phyloP scores from a whole-genome alignment of 2,329 filamentous ascomycete species.

The Colletotrichum phormii region DNA sequence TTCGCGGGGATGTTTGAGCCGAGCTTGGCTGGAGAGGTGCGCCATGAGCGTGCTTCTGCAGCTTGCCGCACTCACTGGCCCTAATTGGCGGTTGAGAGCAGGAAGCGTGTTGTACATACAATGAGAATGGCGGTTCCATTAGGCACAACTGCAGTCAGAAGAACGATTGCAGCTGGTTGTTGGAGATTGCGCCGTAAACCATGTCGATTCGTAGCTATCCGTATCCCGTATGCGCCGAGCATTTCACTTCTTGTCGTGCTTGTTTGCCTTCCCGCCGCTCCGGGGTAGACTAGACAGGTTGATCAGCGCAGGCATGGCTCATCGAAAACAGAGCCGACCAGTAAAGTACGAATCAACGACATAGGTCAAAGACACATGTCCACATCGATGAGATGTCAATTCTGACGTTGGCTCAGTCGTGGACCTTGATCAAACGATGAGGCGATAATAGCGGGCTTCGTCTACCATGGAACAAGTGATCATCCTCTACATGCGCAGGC shows the following conservation, averaged over 20 bases:
- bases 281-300: constrained; percentile 2
- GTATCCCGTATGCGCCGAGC: background rate
- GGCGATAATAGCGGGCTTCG: background rate
- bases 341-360: constrained; percentile 14
- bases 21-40: background rate
- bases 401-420: background rate
- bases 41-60: constrained; percentile 9
- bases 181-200: background rate
- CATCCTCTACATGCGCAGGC: constrained; percentile 5
- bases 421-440: background rate
- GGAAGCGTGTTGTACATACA: background rate
- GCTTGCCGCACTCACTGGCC: background rate
- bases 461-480: background rate
- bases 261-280: background rate
- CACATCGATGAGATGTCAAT: constrained; percentile 19
- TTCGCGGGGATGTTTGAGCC: background rate
- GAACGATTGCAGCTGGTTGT: background rate
- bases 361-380: background rate
- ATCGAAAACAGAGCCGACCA: constrained; percentile 18
- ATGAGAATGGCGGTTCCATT: background rate
- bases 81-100: background rate
- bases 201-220: background rate
- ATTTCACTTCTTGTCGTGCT: background rate
- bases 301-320: constrained; percentile 27
- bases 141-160: background rate